Evolutionary conservation across 176 grass and related monocot genomes (phyloP).

Genomic region (Ananas comosus): DNA sequence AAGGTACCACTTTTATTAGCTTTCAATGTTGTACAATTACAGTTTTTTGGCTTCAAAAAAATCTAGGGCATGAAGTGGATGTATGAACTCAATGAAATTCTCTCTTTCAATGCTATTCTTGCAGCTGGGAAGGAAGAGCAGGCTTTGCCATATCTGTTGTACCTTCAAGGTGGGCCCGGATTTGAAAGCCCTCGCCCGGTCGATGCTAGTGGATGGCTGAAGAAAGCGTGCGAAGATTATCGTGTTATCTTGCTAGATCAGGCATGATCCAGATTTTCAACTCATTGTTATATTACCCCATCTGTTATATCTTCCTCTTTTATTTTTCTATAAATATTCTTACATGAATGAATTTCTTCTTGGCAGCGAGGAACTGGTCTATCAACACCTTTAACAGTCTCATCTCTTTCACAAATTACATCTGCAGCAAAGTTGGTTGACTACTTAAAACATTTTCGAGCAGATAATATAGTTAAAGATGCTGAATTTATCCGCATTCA

Average conservation of each 20-base stretch:
- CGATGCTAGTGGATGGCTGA: slow-evolving; percentile 80
- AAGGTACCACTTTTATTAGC: no score
- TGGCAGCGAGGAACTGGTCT: slow-evolving; percentile 79
- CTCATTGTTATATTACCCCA: background rate
- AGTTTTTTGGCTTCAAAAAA: no score
- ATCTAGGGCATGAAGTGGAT: no score
- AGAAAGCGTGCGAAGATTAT: slow-evolving; percentile 79
- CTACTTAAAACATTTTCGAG: slow-evolving; percentile 89
- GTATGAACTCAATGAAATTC: background rate
- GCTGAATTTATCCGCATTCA: slow-evolving; percentile 68
- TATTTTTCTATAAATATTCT: slow-evolving; percentile 7
- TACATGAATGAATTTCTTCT: background rate
- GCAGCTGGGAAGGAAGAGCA: slow-evolving; percentile 67
- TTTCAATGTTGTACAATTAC: no score
- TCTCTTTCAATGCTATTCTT: slow-evolving; percentile 10
- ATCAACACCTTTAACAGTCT: slow-evolving; percentile 73
- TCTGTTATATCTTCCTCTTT: slow-evolving; percentile 1
- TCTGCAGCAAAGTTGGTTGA: slow-evolving; percentile 44
- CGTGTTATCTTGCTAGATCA: slow-evolving; percentile 78
- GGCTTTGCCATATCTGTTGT: slow-evolving; percentile 66
- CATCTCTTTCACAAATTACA: slow-evolving; percentile 80
- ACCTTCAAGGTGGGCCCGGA: slow-evolving; percentile 89
- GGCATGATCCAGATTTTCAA: slow-evolving; percentile 15
- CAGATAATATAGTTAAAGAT: slow-evolving; percentile 88
- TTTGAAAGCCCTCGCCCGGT: slow-evolving; percentile 66